phyloP scores from a whole-genome alignment of 139 green algal species.

The Diplosphaera chodatii region DNA sequence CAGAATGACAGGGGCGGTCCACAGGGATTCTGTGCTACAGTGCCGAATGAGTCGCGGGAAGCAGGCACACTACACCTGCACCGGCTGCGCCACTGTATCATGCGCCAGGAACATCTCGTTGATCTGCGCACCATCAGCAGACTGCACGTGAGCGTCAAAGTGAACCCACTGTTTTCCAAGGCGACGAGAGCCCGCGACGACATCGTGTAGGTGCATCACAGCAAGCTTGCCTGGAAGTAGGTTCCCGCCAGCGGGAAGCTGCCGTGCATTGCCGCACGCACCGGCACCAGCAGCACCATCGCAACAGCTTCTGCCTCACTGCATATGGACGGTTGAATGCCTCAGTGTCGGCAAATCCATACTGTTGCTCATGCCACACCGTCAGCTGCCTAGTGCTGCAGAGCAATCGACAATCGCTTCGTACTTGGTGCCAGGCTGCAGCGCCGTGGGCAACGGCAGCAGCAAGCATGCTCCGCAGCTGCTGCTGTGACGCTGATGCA shows the following conservation, averaged over 20 bases:
- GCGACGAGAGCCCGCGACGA: too few species aligned
- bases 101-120: constrained; percentile 68
- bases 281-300: constrained; percentile 44
- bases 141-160: too few species aligned
- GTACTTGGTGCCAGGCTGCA: not conserved
- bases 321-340: too few species aligned
- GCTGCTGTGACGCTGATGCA: not conserved
- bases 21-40: too few species aligned
- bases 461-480: not conserved
- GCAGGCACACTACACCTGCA: constrained; percentile 12
- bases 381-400: too few species aligned
- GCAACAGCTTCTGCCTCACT: constrained; percentile 8
- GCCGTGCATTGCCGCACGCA: constrained; percentile 34
- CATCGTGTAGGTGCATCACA: too few species aligned
- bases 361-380: too few species aligned
- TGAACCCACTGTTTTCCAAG: too few species aligned
- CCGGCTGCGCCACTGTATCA: constrained; percentile 13
- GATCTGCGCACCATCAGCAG: constrained; percentile 16
- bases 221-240: constrained; percentile 80
- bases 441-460: not conserved
- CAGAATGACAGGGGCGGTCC: too few species aligned
- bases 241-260: constrained; percentile 78
- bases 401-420: too few species aligned
- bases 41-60: not conserved
- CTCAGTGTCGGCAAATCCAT: too few species aligned